Base-by-base conservation (phyloP, 2,329 filamentous ascomycete species). In the Aspergillus unguis region DNA sequence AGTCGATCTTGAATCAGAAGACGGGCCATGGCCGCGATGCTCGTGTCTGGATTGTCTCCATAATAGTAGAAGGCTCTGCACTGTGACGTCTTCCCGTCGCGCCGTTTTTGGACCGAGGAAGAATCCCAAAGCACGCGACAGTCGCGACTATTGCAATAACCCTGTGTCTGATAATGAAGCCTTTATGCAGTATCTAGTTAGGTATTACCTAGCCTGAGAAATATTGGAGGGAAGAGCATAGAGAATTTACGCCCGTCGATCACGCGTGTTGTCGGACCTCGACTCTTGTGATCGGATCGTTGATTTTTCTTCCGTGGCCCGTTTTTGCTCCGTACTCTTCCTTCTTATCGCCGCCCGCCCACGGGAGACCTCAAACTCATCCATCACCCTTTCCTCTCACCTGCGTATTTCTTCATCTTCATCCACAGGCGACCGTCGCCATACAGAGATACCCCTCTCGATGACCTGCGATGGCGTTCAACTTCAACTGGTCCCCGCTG, bases 401-500 rank as follows among this genome's bases (percentile, higher is more conserved):
- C 33, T 33, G 35, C 31, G n/a, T 17, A 48, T 41, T 28, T 10
- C 48, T 44, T 41, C 43, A 35, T 50, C 43, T 37, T 49, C 44
- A 44, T 38, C 36, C 41, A 38, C 50, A 38, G 45, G 44, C 29
- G 36, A 25, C 37, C 40, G 10, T 47, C 55, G n/a, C 26, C 28
- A 47, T 36, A 44, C 36, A 50, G 40, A 53, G 27, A 45, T 38
- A 48, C 53, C 42, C 52, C 58, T 59, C 61, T 64, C 62, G 60
- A 69, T 69, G 64, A 63, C 42, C 61, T 57, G 62, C 58, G 75
- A 99, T 99, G 94, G 94, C 94, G 64, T 99, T 99, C 88, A 97
- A 97, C 81, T 99, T 99, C 88, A 97, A 97, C 90, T 99, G 94
- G 94, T 96, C 91, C 83, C 94, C 94, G 69, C 82, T 99, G 61